Evolutionary conservation across 495 filamentous ascomycete species (phyloP).

Genomic region (Podospora australis): DNA sequence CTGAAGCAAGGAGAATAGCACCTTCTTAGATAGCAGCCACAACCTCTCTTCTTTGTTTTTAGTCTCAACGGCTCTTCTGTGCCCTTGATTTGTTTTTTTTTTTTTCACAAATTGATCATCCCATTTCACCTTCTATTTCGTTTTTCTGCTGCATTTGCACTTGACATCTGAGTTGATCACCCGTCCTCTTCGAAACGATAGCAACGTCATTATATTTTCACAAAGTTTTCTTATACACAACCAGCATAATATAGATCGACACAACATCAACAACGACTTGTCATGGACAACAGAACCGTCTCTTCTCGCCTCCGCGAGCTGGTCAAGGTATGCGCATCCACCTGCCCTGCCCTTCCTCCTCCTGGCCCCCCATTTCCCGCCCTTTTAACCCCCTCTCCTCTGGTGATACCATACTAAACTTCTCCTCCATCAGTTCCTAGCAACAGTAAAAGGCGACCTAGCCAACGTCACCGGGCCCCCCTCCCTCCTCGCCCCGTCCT

Average conservation of each 20-base stretch:
- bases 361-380: too few relatives aligned
- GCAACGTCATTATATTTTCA: not conserved
- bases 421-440: slow-evolving; percentile 60
- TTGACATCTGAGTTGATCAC: not conserved
- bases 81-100: too few relatives aligned
- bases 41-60: not conserved
- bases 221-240: too few relatives aligned
- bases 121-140: not conserved
- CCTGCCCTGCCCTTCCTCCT: not conserved
- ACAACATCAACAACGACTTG: not conserved
- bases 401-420: slow-evolving; percentile 8
- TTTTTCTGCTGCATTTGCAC: not conserved
- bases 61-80: too few relatives aligned
- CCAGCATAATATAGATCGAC: not conserved
- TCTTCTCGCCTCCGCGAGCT: slow-evolving; percentile 22
- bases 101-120: too few relatives aligned
- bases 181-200: too few relatives aligned
- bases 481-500: slow-evolving; percentile 73
- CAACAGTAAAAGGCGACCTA: slow-evolving; percentile 80
- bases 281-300: slow-evolving; percentile 17
- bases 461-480: slow-evolving; percentile 80
- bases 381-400: too few relatives aligned
- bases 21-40: too few relatives aligned
- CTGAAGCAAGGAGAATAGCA: too few relatives aligned
- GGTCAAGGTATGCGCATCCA: slow-evolving; percentile 13